Base-by-base conservation (phyloP, 1,139 yeast species). In the Blastobotrys apis region DNA sequence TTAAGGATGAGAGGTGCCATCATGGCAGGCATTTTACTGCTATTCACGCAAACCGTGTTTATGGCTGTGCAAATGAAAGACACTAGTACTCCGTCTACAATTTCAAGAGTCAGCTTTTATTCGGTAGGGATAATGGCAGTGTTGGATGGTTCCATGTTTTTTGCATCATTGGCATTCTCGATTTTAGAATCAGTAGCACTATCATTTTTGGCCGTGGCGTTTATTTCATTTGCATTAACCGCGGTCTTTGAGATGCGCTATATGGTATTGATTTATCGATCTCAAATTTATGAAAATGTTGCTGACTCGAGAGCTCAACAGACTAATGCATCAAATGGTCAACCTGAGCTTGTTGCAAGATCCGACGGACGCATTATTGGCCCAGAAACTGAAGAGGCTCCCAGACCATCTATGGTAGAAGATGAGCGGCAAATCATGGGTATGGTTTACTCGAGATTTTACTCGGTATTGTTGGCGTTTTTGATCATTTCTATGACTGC, bases 241-340 rank as follows among this genome's bases (percentile, higher is more conserved):
- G 78, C 84, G 12, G 72, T 85, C 16, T 85, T 87, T 67, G 95
- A 86, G 56, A 73, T 84, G 67, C 74, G 92, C 47, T 86, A 83
- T 62, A 72, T 85, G 71, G 77, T 81, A 27, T 71, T 78, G 44
- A 82, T 88, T 1, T 77, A 78, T 54, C 73, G 81, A 13, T 77
- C 87, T 0, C 97, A 90, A 61, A 68, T 77, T 10, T 83, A 84
- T 55, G 97, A 90, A 59, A 65, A 80, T 50, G 77, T 77, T 1
- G 73, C 83, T 3, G 75, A 78, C 33, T 87, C 45, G 59, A 42
- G 75, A 57, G 60, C 73, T 55, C 39, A 54, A n/a, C 53, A 52
- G 26, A 51, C 51, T 4, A 47, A 47, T 4, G 49, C 44, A 8
- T 12, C 12, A 15, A 44, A 46, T 8, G 47, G 46, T 9, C 49